These are phyloP conservation scores for Stagonosporopsis chrysanthemi DNA, from an alignment of 2,329 filamentous ascomycete genomes.

Conservation along the genomic window DNA sequence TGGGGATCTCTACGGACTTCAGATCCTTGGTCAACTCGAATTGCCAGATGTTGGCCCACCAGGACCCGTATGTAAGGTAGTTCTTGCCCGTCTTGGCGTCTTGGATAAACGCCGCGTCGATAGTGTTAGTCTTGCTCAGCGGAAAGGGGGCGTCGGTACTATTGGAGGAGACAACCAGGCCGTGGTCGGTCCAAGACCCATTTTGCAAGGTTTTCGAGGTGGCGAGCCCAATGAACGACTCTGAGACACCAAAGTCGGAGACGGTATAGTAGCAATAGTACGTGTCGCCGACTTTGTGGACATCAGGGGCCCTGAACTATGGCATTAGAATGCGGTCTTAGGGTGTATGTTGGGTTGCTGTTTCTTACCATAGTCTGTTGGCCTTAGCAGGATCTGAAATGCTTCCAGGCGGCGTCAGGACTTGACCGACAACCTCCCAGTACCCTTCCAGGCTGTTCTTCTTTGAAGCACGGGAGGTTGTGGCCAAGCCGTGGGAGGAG, in stretches of 20 bases:
- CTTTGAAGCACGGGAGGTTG: constrained; percentile 15
- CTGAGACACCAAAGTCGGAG: constrained; percentile 64
- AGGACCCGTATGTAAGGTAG: constrained; percentile 68
- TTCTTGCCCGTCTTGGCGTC: constrained; percentile 40
- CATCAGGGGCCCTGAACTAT: constrained; percentile 22
- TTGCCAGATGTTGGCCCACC: constrained; percentile 56
- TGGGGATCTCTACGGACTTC: not conserved
- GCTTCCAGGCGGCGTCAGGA: constrained; percentile 12
- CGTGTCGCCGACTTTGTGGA: constrained; percentile 36
- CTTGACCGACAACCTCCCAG: constrained; percentile 13
- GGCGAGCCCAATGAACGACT: constrained; percentile 65
- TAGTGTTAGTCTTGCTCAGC: constrained; percentile 41
- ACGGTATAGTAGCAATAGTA: constrained; percentile 70
- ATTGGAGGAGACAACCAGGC: constrained; percentile 1
- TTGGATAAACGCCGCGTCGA: constrained; percentile 57
- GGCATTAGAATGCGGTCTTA: not conserved
- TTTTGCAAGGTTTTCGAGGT: constrained; percentile 55
- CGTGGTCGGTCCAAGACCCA: constrained; percentile 65
- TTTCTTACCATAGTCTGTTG: not conserved
- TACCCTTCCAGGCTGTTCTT: constrained; percentile 15
- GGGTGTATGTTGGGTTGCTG: not conserved
- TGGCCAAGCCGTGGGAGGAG: constrained; percentile 15
- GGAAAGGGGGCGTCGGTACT: constrained; percentile 39
- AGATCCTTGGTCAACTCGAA: constrained; percentile 35
- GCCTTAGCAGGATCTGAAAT: not conserved